phyloP scores from a whole-genome alignment of 2,329 filamentous ascomycete genomes.

The Xylaria sp. region DNA sequence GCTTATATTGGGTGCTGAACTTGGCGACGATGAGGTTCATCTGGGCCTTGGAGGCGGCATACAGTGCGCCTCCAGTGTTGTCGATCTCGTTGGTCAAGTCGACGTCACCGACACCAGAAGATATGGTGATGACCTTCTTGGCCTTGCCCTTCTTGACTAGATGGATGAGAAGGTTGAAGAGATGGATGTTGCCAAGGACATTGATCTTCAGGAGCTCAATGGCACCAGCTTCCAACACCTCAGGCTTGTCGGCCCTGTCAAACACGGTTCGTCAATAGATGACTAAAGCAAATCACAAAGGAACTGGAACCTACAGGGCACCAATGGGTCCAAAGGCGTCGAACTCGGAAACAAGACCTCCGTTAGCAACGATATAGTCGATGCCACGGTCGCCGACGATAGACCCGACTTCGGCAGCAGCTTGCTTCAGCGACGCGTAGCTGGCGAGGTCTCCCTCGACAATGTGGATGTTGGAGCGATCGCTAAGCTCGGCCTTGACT shows the following conservation, averaged over 20 bases:
- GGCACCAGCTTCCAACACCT: neutral
- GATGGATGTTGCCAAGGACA: constrained; percentile 56
- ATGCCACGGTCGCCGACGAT: constrained; percentile 47
- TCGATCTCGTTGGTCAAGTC: constrained; percentile 51
- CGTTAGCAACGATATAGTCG: constrained; percentile 60
- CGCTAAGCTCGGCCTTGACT: constrained; percentile 43
- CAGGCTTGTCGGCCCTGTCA: neutral
- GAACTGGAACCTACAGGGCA: too few relatives aligned
- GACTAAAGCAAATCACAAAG: too few relatives aligned
- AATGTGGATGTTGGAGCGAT: constrained; percentile 50
- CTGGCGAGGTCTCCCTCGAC: constrained; percentile 52
- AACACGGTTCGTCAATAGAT: too few relatives aligned
- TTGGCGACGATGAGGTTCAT: constrained; percentile 25
- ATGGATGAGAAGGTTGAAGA: constrained; percentile 59
- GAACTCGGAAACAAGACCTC: neutral
- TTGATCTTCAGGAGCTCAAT: constrained; percentile 44
- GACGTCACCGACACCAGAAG: constrained; percentile 57
- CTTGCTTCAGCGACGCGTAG: constrained; percentile 44
- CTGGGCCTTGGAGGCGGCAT: constrained; percentile 47
- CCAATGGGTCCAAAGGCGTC: neutral
- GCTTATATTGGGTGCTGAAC: neutral
- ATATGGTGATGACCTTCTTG: constrained; percentile 42
- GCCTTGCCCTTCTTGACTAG: constrained; percentile 55
- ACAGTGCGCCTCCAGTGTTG: constrained; percentile 41
- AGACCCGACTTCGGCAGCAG: constrained; percentile 32